phyloP scores from a whole-genome alignment of 1,284 basidiomycete genomes.

The Leccinum fallax region DNA sequence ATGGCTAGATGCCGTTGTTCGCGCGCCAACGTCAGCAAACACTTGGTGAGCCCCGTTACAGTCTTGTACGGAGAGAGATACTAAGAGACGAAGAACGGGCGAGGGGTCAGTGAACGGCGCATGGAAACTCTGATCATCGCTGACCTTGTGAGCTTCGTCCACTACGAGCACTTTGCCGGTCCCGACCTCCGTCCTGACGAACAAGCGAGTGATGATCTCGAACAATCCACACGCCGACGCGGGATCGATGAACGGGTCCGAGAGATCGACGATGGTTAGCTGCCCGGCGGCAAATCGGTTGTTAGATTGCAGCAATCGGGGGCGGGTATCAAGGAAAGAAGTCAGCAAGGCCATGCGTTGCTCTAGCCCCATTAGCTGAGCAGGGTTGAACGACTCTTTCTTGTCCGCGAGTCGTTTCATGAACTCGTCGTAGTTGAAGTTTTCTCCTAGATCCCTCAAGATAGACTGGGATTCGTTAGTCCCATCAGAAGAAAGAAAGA shows the following conservation, averaged over 20 bases:
- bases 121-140: conserved; percentile 8
- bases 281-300: conserved; percentile 53
- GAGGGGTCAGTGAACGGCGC: neutral
- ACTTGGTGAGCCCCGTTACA: conserved; percentile 56
- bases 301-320: conserved; percentile 8
- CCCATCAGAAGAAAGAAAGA: neutral
- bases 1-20: conserved; percentile 74
- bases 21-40: conserved; percentile 59
- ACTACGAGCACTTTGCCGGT: conserved; percentile 74
- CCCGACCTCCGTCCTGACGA: conserved; percentile 59
- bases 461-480: conserved; percentile 36
- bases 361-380: conserved; percentile 54
- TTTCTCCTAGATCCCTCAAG: conserved; percentile 50
- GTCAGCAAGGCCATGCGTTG: conserved; percentile 59
- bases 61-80: conserved; percentile 55
- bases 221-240: conserved; percentile 68
- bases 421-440: conserved; percentile 50
- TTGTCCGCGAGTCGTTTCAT: conserved; percentile 45
- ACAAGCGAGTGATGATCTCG: conserved; percentile 66
- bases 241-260: conserved; percentile 72
- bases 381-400: conserved; percentile 54
- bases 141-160: conserved; percentile 75
- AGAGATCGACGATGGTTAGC: conserved; percentile 65
- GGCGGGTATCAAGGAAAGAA: conserved; percentile 48
- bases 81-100: conserved; percentile 35